Percentiles rank a stretch among this genome's conserved stretches.
phyloP scores from a whole-genome alignment of 352 stramenopile genomes.

The Thraustochytrium striatum region DNA sequence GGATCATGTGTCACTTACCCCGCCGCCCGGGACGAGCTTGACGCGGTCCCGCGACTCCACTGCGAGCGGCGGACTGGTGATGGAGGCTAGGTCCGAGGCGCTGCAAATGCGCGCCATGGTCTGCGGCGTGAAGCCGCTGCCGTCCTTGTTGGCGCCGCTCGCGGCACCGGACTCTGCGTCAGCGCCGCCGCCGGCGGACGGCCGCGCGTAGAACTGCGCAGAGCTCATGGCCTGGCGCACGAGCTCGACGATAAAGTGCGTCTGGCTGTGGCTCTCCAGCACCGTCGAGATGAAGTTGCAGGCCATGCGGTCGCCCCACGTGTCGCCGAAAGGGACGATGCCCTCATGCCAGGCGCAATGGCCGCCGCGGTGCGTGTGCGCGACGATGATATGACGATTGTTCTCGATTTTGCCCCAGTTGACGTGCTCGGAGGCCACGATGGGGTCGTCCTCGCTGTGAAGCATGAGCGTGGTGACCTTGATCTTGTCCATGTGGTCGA shows the following conservation, averaged over 20 bases:
- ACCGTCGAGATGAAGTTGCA: constrained; percentile 50
- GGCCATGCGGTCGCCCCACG: constrained; percentile 41
- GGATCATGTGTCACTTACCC: too few species aligned
- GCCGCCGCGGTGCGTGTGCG: constrained; percentile 46
- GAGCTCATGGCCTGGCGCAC: constrained; percentile 18
- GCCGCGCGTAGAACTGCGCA: neutral
- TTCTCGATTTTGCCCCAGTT: constrained; percentile 33
- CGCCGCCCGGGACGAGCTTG: too few species aligned
- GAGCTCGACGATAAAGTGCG: constrained; percentile 49
- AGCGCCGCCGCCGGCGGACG: neutral
- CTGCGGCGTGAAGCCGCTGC: neutral
- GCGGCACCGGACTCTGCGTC: too few species aligned
- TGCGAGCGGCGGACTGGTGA: neutral
- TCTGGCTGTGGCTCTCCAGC: constrained; percentile 46
- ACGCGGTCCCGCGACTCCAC: too few species aligned
- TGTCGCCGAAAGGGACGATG: constrained; percentile 44
- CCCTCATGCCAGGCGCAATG: constrained; percentile 52
- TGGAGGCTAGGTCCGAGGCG: constrained; percentile 27
- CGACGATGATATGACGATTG: constrained; percentile 50
- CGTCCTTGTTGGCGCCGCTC: too few species aligned
- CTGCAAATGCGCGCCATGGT: constrained; percentile 15
- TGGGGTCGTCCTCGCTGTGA: constrained; percentile 25
- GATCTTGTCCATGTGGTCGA: constrained; percentile 45
- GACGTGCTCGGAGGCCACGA: constrained; percentile 25
- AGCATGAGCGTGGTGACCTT: constrained; percentile 26